phyloP scores from a whole-genome alignment of 257 asterid genomes.

The Verbena officinalis region DNA sequence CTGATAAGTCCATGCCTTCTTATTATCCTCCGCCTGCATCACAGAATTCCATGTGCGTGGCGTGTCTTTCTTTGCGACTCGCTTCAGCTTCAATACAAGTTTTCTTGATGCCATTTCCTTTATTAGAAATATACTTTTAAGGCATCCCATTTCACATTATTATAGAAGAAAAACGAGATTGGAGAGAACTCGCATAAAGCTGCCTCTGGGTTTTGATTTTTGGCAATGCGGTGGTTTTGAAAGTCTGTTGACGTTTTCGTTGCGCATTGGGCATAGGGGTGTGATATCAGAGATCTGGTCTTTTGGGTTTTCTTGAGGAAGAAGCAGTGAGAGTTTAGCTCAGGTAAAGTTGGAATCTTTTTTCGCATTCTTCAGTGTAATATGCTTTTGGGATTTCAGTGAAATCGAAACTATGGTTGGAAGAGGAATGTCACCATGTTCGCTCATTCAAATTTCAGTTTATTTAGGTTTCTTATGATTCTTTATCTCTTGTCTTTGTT shows the following conservation, averaged over 20 bases:
- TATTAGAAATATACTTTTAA: not conserved
- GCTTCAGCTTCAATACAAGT: conserved; percentile 37
- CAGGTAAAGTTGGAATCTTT: conserved; percentile 39
- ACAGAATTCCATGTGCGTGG: conserved; percentile 39
- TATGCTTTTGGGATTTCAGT: not conserved
- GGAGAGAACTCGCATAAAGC: conserved; percentile 4
- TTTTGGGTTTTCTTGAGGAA: conserved; percentile 7
- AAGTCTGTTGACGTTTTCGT: conserved; percentile 1
- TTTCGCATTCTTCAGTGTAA: not conserved
- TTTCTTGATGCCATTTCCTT: conserved; percentile 16
- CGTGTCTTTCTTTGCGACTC: conserved; percentile 14
- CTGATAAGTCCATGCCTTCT: conserved; percentile 48
- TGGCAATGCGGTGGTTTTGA: conserved; percentile 24
- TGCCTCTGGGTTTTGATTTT: not conserved
- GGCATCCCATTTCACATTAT: not conserved
- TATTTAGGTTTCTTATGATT: conserved; percentile 4
- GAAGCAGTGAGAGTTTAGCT: not conserved
- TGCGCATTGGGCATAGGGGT: conserved; percentile 10
- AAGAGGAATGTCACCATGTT: not conserved
- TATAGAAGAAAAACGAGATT: not conserved
- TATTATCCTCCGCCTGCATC: conserved; percentile 31
- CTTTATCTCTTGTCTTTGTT: not conserved
- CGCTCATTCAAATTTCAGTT: not conserved
- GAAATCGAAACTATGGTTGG: not conserved
- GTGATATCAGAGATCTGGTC: conserved; percentile 36